Conservation (phyloP, 2,329 filamentous ascomycete genomes). For the Ophiostoma novo-ulmi region DNA sequence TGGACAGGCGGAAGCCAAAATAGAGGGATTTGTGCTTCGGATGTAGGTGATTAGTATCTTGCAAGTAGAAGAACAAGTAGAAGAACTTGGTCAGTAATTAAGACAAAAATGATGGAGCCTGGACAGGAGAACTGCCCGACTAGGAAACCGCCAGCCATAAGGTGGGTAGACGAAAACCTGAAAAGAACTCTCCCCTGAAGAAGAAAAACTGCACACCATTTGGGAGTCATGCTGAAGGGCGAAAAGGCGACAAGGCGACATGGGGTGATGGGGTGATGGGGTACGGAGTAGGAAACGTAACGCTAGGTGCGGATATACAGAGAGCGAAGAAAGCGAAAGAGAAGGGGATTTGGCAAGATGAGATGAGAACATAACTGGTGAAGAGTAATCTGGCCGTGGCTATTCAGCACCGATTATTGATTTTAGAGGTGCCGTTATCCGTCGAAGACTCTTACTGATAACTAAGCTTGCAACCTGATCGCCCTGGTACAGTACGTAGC, state of each 20-base stretch:
- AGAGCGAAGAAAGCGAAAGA: neutral
- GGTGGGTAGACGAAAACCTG: constrained; percentile 3
- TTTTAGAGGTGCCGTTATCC: neutral
- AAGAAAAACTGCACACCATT: constrained; percentile 7
- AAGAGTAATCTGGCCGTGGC: neutral
- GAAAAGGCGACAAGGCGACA: neutral
- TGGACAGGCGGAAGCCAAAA: neutral
- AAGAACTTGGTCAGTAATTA: neutral
- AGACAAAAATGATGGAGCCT: neutral
- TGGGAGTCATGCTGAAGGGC: neutral
- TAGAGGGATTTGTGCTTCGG: neutral
- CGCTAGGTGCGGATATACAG: neutral
- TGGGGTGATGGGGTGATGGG: neutral
- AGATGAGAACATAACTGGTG: neutral
- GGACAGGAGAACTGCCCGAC: neutral
- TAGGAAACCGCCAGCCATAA: neutral
- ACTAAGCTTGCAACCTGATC: too few relatives aligned
- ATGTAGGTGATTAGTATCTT: neutral
- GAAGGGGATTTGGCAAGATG: neutral
- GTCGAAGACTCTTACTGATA: neutral
- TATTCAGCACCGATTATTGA: neutral
- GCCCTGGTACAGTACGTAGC: too few relatives aligned
- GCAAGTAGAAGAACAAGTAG: neutral
- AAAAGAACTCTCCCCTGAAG: neutral
- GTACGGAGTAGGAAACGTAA: neutral